Conservation (phyloP, 116 monocot species). For the Cymodocea nodosa region DNA sequence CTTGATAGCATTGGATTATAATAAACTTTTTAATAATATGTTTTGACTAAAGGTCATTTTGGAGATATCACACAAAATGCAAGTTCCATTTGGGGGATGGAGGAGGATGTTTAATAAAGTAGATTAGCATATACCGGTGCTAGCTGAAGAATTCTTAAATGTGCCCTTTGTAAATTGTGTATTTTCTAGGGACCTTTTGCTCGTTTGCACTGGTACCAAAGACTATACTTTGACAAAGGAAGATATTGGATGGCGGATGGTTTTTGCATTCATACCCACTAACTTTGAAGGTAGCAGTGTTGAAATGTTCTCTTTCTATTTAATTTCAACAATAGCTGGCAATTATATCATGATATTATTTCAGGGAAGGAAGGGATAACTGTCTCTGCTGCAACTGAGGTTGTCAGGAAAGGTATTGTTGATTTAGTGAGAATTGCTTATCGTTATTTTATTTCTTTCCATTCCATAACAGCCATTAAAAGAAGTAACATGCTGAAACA, state of each 20-base stretch:
- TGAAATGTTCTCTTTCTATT: constrained; percentile 1
- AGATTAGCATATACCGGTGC: no score
- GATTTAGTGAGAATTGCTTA: not conserved
- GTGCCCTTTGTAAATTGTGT: not conserved
- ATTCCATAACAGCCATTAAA: no score
- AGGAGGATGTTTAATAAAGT: no score
- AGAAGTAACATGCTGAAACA: no score
- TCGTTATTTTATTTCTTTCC: not conserved
- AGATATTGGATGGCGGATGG: constrained; percentile 60
- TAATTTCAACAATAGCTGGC: constrained; percentile 2
- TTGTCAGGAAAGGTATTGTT: constrained; percentile 66
- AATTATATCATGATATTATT: constrained; percentile 10
- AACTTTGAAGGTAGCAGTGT: constrained; percentile 63
- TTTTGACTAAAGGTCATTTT: no score
- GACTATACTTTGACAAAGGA: constrained; percentile 77
- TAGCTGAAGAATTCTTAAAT: not conserved
- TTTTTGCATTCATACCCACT: constrained; percentile 69
- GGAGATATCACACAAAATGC: no score
- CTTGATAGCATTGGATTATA: no score
- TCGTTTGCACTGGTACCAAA: constrained; percentile 45
- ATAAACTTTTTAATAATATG: no score
- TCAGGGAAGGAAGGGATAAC: constrained; percentile 84
- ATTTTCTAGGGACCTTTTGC: constrained; percentile 35
- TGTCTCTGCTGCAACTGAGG: constrained; percentile 43
- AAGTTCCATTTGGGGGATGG: no score